Evolutionary conservation across 2,329 filamentous ascomycete genomes (phyloP).

Genomic region (Fusarium solani-melongenae): DNA sequence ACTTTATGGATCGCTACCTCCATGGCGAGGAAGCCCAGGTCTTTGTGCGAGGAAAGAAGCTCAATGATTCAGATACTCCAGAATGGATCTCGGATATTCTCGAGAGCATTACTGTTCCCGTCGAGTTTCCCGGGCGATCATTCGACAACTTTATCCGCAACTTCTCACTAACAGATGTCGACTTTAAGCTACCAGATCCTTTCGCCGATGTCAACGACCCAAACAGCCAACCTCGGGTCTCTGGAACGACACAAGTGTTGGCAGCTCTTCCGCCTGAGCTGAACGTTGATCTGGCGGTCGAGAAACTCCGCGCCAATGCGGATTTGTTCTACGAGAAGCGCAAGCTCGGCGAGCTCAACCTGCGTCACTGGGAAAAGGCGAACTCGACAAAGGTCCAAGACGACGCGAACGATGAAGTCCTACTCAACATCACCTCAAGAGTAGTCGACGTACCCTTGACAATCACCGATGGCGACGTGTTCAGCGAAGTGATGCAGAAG

Average conservation of each 20-base stretch:
- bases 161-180: constrained; percentile 85
- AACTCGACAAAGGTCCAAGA: constrained; percentile 77
- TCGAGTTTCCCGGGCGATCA: constrained; percentile 84
- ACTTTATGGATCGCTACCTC: constrained; percentile 83
- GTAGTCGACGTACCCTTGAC: constrained; percentile 84
- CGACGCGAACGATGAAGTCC: constrained; percentile 66
- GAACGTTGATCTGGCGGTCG: constrained; percentile 85
- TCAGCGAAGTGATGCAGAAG: constrained; percentile 83
- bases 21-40: constrained; percentile 82
- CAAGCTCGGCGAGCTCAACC: constrained; percentile 83
- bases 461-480: constrained; percentile 82
- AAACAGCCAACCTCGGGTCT: constrained; percentile 80
- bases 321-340: constrained; percentile 82
- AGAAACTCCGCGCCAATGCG: constrained; percentile 78
- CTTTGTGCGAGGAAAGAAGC: constrained; percentile 82
- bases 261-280: constrained; percentile 85
- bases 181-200: constrained; percentile 86
- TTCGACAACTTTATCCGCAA: constrained; percentile 88
- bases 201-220: constrained; percentile 80
- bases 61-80: constrained; percentile 75
- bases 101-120: constrained; percentile 82
- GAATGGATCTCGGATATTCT: constrained; percentile 85
- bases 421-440: constrained; percentile 78
- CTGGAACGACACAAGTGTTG: constrained; percentile 83
- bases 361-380: constrained; percentile 85